Conservation (phyloP, 164 flowering plant species). For the Berberis thunbergii region DNA sequence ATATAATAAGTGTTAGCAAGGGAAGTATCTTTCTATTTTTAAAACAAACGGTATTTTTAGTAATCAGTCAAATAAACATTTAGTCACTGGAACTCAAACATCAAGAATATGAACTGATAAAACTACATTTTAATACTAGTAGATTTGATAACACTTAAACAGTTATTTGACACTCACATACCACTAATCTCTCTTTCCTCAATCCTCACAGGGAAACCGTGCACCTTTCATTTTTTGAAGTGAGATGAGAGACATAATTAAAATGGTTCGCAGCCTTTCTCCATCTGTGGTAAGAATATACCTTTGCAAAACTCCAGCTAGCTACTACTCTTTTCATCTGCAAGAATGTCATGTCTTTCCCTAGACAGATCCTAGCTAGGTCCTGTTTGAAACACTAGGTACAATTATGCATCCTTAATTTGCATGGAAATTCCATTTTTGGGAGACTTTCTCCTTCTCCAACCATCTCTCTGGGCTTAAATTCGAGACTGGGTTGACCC, state of each 20-base stretch:
- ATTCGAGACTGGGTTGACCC: constrained; percentile 29
- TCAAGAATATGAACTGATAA: no score
- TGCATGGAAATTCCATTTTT: constrained; percentile 21
- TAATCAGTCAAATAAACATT: no score
- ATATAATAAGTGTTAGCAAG: no score
- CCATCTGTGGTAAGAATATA: constrained; percentile 16
- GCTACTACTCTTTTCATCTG: constrained; percentile 19
- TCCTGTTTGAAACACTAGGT: constrained; percentile 31
- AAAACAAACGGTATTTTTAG: no score
- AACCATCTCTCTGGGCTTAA: constrained; percentile 45
- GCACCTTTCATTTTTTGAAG: constrained; percentile 27
- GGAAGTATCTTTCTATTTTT: no score
- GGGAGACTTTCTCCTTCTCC: constrained; percentile 13
- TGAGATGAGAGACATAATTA: constrained; percentile 2
- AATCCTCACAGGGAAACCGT: constrained; percentile 26
- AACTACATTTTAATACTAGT: no score
- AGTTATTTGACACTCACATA: no score
- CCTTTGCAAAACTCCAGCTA: constrained; percentile 8
- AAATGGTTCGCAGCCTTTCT: constrained; percentile 16
- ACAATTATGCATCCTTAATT: constrained; percentile 20
- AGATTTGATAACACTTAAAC: no score
- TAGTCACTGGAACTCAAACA: no score
- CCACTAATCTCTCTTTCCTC: constrained; percentile 3
- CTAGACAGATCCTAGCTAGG: constrained; percentile 23
- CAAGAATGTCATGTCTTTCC: constrained; percentile 34